Percentiles rank a stretch among this genome's conserved stretches.
Evolutionary conservation across 2,329 filamentous ascomycete genomes (phyloP).

Genomic region (Fusarium miscanthi): DNA sequence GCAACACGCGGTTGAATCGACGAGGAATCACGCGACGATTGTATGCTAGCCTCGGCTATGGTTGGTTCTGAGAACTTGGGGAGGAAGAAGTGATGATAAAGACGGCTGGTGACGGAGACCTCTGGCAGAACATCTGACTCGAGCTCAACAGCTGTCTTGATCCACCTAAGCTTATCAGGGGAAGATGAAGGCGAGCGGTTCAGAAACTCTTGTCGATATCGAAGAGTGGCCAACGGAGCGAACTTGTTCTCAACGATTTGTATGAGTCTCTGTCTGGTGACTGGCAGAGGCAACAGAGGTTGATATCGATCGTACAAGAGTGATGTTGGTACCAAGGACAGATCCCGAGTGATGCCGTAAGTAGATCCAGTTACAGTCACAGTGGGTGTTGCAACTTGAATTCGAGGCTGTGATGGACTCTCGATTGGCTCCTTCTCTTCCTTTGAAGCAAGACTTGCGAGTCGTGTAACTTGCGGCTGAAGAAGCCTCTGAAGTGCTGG

Average conservation of each 20-base stretch:
- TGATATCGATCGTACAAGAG: conserved; percentile 55
- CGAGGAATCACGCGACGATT: conserved; percentile 35
- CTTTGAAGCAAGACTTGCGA: conserved; percentile 38
- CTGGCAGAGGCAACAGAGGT: conserved; percentile 51
- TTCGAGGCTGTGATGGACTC: conserved; percentile 14
- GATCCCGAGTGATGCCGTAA: conserved; percentile 51
- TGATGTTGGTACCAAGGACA: conserved; percentile 47
- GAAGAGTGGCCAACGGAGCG: conserved; percentile 52
- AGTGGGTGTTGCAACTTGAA: conserved; percentile 47
- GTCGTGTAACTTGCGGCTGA: conserved; percentile 39
- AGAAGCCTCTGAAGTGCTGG: conserved; percentile 48
- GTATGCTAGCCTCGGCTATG: conserved; percentile 52
- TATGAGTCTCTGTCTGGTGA: conserved; percentile 50
- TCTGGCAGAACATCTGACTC: conserved; percentile 53
- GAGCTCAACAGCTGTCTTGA: conserved; percentile 41
- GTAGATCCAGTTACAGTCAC: conserved; percentile 54
- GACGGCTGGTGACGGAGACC: conserved; percentile 50
- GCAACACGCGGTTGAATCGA: conserved; percentile 45
- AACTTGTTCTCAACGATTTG: conserved; percentile 54
- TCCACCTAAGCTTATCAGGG: conserved; percentile 35
- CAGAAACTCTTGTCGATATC: conserved; percentile 55
- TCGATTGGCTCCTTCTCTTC: conserved; percentile 25
- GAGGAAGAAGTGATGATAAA: conserved; percentile 50
- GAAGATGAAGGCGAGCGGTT: conserved; percentile 29
- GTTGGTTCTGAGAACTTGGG: conserved; percentile 47